Evolutionary conservation across 768 basidiomycete genomes (phyloP).

Genomic region (Calocybe cyanea): DNA sequence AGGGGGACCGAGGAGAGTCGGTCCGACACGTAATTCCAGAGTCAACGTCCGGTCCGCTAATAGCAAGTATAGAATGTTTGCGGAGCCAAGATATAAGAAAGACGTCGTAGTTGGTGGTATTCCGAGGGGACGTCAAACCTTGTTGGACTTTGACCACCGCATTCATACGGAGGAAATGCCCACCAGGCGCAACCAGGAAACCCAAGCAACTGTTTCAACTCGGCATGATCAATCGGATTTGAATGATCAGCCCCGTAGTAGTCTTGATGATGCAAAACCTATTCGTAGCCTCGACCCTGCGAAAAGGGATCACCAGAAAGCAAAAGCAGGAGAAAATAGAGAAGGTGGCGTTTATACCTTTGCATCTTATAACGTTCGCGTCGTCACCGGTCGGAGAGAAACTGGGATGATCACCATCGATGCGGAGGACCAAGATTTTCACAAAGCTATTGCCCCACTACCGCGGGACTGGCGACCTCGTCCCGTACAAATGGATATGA

Average conservation of each 20-base stretch:
- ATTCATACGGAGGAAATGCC: background rate
- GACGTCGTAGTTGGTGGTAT: conserved; percentile 38
- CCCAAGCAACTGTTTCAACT: background rate
- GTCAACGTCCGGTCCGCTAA: conserved; percentile 11
- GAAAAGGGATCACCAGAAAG: conserved; percentile 24
- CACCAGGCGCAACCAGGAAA: background rate
- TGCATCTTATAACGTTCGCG: conserved; percentile 29
- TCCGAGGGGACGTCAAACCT: conserved; percentile 33
- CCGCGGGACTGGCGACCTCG: conserved; percentile 13
- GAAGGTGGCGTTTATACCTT: conserved; percentile 34
- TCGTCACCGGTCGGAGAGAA: conserved; percentile 34
- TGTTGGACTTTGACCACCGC: conserved; percentile 30
- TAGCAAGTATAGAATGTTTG: background rate
- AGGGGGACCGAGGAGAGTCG: conserved; percentile 34
- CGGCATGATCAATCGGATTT: conserved; percentile 9
- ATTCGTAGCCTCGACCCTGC: conserved; percentile 10
- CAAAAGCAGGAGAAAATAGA: conserved; percentile 26
- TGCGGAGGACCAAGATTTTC: conserved; percentile 41
- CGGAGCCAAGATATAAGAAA: conserved; percentile 20
- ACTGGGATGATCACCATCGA: conserved; percentile 34
- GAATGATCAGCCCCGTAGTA: conserved; percentile 47
- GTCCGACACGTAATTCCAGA: conserved; percentile 17
- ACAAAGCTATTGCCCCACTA: conserved; percentile 35
- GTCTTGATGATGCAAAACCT: conserved; percentile 6
- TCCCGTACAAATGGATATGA: conserved; percentile 9